Evolutionary conservation across 2,329 filamentous ascomycete species (phyloP).

Genomic region (Penicillium hesseltinei): DNA sequence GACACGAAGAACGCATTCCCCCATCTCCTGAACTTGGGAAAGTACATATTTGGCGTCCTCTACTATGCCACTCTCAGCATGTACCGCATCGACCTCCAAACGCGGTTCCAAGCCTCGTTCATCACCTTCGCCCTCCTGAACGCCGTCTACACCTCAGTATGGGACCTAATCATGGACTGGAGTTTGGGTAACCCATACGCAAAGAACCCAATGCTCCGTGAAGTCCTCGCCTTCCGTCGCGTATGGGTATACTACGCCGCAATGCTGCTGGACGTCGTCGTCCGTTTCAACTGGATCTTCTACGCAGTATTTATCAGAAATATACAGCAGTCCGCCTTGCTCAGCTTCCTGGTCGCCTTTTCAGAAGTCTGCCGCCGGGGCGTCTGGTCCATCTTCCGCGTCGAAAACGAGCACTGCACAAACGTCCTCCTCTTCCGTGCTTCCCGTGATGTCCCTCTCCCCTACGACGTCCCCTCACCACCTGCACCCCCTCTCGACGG

Average conservation of each 20-base stretch:
- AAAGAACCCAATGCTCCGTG: constrained; percentile 66
- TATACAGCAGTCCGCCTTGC: constrained; percentile 75
- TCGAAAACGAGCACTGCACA: constrained; percentile 95
- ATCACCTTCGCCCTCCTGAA: constrained; percentile 80
- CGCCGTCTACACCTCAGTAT: constrained; percentile 77
- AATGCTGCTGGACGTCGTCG: constrained; percentile 76
- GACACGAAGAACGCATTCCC: constrained; percentile 88
- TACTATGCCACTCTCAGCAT: constrained; percentile 76
- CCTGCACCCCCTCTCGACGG: constrained; percentile 14
- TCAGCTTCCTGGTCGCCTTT: constrained; percentile 75
- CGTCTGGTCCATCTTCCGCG: constrained; percentile 88
- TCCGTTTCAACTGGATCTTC: constrained; percentile 93
- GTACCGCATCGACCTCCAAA: constrained; percentile 69
- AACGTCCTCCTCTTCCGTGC: constrained; percentile 91
- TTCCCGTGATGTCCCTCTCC: constrained; percentile 79
- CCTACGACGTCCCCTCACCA: constrained; percentile 59
- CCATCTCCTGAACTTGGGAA: constrained; percentile 87
- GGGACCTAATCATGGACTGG: constrained; percentile 97
- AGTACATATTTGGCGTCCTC: constrained; percentile 82
- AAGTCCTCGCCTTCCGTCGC: constrained; percentile 74
- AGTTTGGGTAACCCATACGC: constrained; percentile 78
- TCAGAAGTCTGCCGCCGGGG: constrained; percentile 81
- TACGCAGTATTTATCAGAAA: constrained; percentile 81
- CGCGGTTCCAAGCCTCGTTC: constrained; percentile 65
- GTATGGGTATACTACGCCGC: constrained; percentile 82